phyloP scores from a whole-genome alignment of 345 rosid genomes.

The Kernera saxatilis region DNA sequence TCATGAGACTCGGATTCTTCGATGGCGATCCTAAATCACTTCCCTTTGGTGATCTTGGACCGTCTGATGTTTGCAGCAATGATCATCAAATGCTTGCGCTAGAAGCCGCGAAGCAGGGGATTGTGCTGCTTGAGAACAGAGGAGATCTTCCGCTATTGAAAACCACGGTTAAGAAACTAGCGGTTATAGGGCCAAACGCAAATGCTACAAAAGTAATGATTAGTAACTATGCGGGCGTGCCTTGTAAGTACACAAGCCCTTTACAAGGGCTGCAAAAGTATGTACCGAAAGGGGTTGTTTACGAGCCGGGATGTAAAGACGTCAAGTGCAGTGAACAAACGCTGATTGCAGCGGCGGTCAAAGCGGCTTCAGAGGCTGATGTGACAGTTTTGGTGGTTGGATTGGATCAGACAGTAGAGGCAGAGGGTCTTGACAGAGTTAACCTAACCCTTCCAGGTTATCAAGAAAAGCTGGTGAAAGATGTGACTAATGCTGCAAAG shows the following conservation, averaged over 20 bases:
- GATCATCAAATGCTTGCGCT: slow-evolving; percentile 42
- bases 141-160: slow-evolving; percentile 31
- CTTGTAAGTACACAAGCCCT: slow-evolving; percentile 42
- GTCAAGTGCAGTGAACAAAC: slow-evolving; percentile 36
- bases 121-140: slow-evolving; percentile 50
- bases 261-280: slow-evolving; percentile 38
- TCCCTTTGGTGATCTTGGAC: slow-evolving; percentile 35
- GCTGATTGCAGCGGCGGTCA: slow-evolving; percentile 28
- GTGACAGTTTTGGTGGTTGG: slow-evolving; percentile 48
- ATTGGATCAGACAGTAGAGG: slow-evolving; percentile 43
- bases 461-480: slow-evolving; percentile 44
- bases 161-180: slow-evolving; percentile 20
- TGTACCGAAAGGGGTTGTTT: slow-evolving; percentile 15
- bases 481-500: slow-evolving; percentile 38
- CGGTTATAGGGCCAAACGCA: slow-evolving; percentile 53
- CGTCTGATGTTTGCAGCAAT: slow-evolving; percentile 25
- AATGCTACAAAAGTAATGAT: slow-evolving; percentile 48
- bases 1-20: slow-evolving; percentile 62
- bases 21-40: slow-evolving; percentile 43
- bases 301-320: slow-evolving; percentile 44
- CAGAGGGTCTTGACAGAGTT: slow-evolving; percentile 46
- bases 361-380: slow-evolving; percentile 39
- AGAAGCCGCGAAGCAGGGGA: slow-evolving; percentile 54
- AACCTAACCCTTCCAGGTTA: slow-evolving; percentile 52
- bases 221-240: slow-evolving; percentile 65